Evolutionary conservation across 805 yeast genomes (phyloP).

Genomic region (Lachancea dasiensis): DNA sequence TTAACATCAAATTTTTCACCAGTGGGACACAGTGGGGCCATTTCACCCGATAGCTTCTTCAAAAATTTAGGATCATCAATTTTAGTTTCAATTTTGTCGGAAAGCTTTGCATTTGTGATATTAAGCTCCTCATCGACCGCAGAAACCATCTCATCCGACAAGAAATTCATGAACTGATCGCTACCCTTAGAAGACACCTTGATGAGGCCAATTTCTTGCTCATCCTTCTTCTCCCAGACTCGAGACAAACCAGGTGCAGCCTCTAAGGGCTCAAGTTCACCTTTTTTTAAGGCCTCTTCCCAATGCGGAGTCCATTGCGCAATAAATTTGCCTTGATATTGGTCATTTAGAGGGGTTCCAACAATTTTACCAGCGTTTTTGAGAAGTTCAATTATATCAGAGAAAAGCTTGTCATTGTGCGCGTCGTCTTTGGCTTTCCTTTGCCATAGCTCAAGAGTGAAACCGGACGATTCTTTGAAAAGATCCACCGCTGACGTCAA

Average conservation of each 20-base stretch:
- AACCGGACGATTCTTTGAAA: conserved; percentile 43
- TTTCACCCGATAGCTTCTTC: conserved; percentile 45
- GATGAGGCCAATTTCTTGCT: conserved; percentile 60
- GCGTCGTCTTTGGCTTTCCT: conserved; percentile 72
- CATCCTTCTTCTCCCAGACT: conserved; percentile 71
- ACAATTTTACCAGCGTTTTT: conserved; percentile 43
- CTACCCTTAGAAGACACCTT: conserved; percentile 73
- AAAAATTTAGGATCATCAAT: conserved; percentile 75
- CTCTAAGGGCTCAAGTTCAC: conserved; percentile 42
- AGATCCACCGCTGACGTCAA: conserved; percentile 34
- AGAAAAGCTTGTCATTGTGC: conserved; percentile 62
- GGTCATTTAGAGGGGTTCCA: conserved; percentile 72
- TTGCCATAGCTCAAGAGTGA: conserved; percentile 52
- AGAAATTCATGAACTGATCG: conserved; percentile 68
- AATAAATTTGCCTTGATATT: conserved; percentile 76
- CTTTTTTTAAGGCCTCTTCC: conserved; percentile 34
- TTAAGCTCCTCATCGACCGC: conserved; percentile 81
- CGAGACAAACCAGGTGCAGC: conserved; percentile 47
- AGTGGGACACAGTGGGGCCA: conserved; percentile 28
- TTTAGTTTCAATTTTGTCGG: conserved; percentile 72
- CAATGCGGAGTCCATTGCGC: conserved; percentile 63
- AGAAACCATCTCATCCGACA: conserved; percentile 82
- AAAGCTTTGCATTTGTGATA: conserved; percentile 63
- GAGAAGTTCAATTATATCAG: conserved; percentile 44
- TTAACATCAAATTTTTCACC: conserved; percentile 70